Base-by-base conservation (phyloP, 176 grass and related monocot species). In the Pharus latifolius region DNA sequence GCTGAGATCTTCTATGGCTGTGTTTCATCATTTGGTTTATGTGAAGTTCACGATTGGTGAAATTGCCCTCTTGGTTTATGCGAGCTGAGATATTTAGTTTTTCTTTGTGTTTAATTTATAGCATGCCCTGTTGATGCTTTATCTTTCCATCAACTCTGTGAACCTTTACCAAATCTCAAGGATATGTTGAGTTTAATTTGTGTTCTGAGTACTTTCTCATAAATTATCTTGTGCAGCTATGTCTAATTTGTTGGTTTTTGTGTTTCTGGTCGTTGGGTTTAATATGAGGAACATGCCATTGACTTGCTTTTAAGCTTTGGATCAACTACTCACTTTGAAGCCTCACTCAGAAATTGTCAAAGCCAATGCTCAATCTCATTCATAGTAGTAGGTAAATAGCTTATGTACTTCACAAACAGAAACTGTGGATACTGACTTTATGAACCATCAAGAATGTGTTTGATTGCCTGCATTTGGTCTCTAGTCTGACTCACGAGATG, bases 361-460 rank as follows among this genome's bases (percentile, higher is more conserved):
- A 77, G 54, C 38, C 46, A 67, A 50, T 22, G 33, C 37, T 46
- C 45, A 53, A 34, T 79, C 25, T 16, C 17, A 38, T 63, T 30
- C 62, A 17, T 61, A 68, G 55, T 24, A 46, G 76, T 54, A 74
- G 62, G 69, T 45, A 68, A 37, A 80, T 74, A 74, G 46, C 44
- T 28, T 60, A 46, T 62, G 22, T 20, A 79, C 44, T 74, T 79
- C 22, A 48, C 69, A 69, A 80, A 27, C 46, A 47, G 69, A 49
- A 61, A 73, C 29, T 62, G 8, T 33, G 56, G 56, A 68, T 32
- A 53, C 49, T 4, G 49, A 80, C 46, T 24, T 66, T n/a, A n/a
- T n/a, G n/a, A n/a, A n/a, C n/a, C n/a, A n/a, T n/a, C n/a, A n/a
- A n/a, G n/a, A n/a, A n/a, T n/a, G n/a, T n/a, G n/a, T n/a, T n/a